Evolutionary conservation across 805 yeast species (phyloP).

Genomic region (Hemisphaericaspora nanyangensis): DNA sequence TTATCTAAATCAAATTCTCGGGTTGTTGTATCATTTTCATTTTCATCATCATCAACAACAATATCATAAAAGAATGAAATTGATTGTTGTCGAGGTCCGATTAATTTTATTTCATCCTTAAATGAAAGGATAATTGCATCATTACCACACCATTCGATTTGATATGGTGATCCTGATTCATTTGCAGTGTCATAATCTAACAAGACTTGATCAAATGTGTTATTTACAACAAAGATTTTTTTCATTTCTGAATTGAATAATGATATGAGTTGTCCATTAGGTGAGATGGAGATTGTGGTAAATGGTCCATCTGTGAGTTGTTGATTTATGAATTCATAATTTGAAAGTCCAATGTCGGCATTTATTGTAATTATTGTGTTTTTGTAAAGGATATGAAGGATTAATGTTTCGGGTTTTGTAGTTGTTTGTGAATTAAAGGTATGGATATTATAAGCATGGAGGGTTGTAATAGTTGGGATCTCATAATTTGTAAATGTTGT

Average conservation of each 20-base stretch:
- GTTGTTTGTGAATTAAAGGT: conserved; percentile 13
- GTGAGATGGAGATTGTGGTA: conserved; percentile 40
- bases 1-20: conserved; percentile 18
- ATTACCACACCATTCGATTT: conserved; percentile 78
- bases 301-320: conserved; percentile 49
- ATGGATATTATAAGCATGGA: conserved; percentile 19
- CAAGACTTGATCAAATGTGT: conserved; percentile 41
- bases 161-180: conserved; percentile 37
- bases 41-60: conserved; percentile 23
- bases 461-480: conserved; percentile 25
- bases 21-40: no score
- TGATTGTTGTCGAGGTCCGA: conserved; percentile 66
- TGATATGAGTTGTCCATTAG: conserved; percentile 55
- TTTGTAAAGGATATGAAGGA: conserved; percentile 23
- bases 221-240: conserved; percentile 48
- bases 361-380: conserved; percentile 23
- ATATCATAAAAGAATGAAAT: conserved; percentile 50
- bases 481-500: conserved; percentile 35
- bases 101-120: conserved; percentile 59
- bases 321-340: conserved; percentile 32
- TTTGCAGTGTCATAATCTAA: conserved; percentile 42
- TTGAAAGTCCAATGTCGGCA: conserved; percentile 18
- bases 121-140: conserved; percentile 71
- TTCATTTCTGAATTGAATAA: conserved; percentile 34
- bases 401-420: conserved; percentile 10